These are phyloP conservation scores for Ilyonectria destructans DNA, from an alignment of 2,329 filamentous ascomycete species.

Conservation along the genomic window DNA sequence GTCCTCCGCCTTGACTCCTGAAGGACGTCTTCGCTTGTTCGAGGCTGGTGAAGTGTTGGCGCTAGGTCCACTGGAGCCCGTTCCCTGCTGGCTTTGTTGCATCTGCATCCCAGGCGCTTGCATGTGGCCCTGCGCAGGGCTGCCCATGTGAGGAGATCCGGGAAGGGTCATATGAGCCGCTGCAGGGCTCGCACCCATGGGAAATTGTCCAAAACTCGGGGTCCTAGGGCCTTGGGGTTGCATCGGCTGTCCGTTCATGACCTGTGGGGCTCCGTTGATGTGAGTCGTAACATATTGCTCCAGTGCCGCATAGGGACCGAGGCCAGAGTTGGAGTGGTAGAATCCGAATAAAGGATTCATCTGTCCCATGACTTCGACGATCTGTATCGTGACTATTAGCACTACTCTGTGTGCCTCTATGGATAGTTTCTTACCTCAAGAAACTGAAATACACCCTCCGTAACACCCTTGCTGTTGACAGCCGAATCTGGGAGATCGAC, in stretches of 20 bases:
- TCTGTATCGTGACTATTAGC: conserved; percentile 58
- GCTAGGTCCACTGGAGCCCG: conserved; percentile 76
- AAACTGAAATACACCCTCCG: conserved; percentile 74
- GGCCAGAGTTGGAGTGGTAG: conserved; percentile 68
- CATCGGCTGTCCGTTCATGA: conserved; percentile 66
- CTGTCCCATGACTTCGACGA: conserved; percentile 77
- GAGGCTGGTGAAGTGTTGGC: conserved; percentile 77
- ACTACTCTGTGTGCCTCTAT: conserved; percentile 38
- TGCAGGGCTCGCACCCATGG: conserved; percentile 73
- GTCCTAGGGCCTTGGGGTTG: conserved; percentile 65
- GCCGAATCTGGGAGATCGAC: conserved; percentile 73
- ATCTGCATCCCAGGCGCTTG: conserved; percentile 78
- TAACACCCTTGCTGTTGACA: conserved; percentile 74
- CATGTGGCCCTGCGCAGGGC: conserved; percentile 75
- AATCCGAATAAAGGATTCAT: conserved; percentile 77
- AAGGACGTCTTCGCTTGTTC: conserved; percentile 73
- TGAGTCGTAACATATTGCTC: conserved; percentile 71
- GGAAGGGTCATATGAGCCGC: conserved; percentile 74
- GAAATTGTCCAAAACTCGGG: conserved; percentile 71
- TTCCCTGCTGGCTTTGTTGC: conserved; percentile 79
- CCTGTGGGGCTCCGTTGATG: conserved; percentile 59
- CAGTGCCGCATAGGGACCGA: conserved; percentile 72
- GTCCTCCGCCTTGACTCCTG: conserved; percentile 72
- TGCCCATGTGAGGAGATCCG: conserved; percentile 74
- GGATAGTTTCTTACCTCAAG: conserved; percentile 68